Evolutionary conservation across 1,139 yeast species (phyloP), one percentile per base, ranked within the genome.

Genomic region (Zhuliangozyma blackwelliae): DNA sequence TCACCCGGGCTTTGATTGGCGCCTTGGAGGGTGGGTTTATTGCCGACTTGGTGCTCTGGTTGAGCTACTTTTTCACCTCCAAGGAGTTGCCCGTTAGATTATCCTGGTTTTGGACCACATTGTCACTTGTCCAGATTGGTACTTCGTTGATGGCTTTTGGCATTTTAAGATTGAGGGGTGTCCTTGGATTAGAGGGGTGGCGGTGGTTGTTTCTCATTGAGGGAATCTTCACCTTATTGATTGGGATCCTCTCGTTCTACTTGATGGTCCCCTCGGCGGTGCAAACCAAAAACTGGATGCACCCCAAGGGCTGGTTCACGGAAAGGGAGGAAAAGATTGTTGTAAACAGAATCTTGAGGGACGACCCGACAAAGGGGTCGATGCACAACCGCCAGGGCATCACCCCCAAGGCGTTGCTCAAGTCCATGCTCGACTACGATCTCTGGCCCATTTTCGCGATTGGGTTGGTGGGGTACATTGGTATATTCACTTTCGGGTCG

Each of bases 281-380:
- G 1, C 77, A 76, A 44, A 79, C 85, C n/a, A 75, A 72, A 43
- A 57, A 57, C 11, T 68, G 73, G 68, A 67, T 64, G 42, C 62
- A 74, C 20, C 68, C 68, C 6, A 67, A 72, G 22, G 85, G 86
- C 11, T 80, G 85, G 85, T 80, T 74, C 46, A 73, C 73, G 8
- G 81, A 77, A 6, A 64, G 77, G 22, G 85, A 82, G 48, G 79
- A 75, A 44, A 77, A 72, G 39, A 79, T 82, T 35, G 68, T 78
- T 25, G 85, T 79, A 11, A 81, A 81, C 48, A 67, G 79, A 40
- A 65, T 82, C 2, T 60, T 82, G 37, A 59, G 87, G 47, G 86
- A 81, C 52, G 89, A 82, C 49, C 87, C 88, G 6, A 59, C 75
- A 1, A 81, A 81, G 55, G 85, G 86, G 12, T 82, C 77, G 44